A percentile compares a stretch with the other conserved stretches of the same genome.
These are phyloP conservation scores for Hyaloscypha variabilis DNA, from an alignment of 495 filamentous ascomycete species.

Conservation along the genomic window DNA sequence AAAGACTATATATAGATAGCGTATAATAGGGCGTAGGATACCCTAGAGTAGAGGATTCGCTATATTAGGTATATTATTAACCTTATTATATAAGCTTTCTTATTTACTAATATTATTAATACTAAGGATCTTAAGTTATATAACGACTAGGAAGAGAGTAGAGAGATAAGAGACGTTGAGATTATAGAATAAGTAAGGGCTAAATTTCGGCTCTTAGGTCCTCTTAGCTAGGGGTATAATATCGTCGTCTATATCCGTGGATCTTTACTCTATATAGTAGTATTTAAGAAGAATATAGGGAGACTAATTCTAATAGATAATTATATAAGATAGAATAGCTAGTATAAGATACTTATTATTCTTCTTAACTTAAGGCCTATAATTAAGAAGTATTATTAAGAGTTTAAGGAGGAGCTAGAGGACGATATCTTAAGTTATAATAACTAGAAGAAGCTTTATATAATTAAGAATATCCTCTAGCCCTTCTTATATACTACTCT, in stretches of 20 bases:
- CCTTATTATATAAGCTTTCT: no score
- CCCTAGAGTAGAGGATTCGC: no score
- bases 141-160: no score
- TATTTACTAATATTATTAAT: no score
- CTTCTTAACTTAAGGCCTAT: neutral
- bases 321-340: constrained; percentile 8
- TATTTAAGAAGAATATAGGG: neutral
- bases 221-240: no score
- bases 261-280: neutral
- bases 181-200: no score
- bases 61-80: no score
- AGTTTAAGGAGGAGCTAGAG: neutral
- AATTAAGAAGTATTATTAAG: neutral
- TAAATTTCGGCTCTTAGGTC: no score
- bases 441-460: constrained; percentile 7
- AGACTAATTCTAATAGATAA: constrained; percentile 2
- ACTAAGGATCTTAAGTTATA: no score
- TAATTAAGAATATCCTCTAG: neutral
- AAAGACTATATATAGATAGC: no score
- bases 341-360: constrained; percentile 3
- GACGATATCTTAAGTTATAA: neutral
- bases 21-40: no score
- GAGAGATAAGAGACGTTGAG: no score
- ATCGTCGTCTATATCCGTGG: neutral
- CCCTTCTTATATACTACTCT: neutral